Evolutionary conservation across 305 asterid genomes (phyloP).

Genomic region (Plantago lanceolata): DNA sequence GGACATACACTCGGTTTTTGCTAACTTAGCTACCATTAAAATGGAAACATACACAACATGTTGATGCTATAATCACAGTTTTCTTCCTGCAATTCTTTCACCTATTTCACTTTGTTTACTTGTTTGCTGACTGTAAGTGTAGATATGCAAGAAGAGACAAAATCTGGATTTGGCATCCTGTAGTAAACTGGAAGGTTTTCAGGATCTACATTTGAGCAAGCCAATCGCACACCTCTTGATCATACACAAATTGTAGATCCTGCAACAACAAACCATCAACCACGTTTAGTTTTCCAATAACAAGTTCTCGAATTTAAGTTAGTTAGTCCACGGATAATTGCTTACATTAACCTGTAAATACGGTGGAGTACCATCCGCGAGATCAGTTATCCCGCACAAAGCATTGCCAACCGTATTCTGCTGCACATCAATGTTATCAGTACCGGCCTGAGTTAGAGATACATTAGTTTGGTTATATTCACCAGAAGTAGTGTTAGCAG

Average conservation of each 20-base stretch:
- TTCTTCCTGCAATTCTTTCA: not conserved
- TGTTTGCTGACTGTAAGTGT: not conserved
- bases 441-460: conserved; percentile 20
- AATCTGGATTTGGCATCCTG: not conserved
- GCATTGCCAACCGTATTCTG: conserved; percentile 20
- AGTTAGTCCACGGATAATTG: not conserved
- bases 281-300: not conserved
- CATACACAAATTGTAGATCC: not conserved
- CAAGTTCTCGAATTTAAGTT: not conserved
- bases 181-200: not conserved
- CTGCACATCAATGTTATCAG: conserved; percentile 16
- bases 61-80: not conserved
- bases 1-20: no score
- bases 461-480: conserved; percentile 16
- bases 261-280: not conserved
- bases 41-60: no score
- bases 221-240: not conserved
- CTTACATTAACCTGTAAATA: conserved; percentile 35
- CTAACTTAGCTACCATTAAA: no score
- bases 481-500: conserved; percentile 14
- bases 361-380: conserved; percentile 59
- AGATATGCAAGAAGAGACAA: not conserved
- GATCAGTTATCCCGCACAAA: conserved; percentile 43
- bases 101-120: not conserved
- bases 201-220: not conserved